Evolutionary conservation across 106 monocot species (phyloP).

Genomic region (Dioscorea alata): DNA sequence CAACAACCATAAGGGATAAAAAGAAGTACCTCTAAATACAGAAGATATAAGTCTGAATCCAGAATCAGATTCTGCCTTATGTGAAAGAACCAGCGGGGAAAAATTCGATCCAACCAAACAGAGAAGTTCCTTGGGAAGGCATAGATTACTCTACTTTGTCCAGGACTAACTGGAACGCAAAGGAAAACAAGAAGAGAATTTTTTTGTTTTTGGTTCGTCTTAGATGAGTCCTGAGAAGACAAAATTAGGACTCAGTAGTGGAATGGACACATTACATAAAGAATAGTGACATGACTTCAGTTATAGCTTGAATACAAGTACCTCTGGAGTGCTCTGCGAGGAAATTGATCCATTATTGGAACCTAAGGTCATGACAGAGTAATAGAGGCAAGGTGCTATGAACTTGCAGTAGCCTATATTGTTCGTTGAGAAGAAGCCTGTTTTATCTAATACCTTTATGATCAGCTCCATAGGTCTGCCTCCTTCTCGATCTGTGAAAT

Average conservation of each 20-base stretch:
- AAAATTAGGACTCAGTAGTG: neutral
- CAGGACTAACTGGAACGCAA: constrained; percentile 84
- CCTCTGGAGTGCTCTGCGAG: constrained; percentile 21
- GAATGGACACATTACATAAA: no score
- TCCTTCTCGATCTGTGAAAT: constrained; percentile 81
- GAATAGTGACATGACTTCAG: no score
- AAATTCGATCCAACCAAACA: constrained; percentile 52
- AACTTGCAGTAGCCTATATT: constrained; percentile 37
- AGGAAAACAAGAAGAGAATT: constrained; percentile 49
- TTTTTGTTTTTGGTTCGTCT: constrained; percentile 16
- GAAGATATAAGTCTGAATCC: constrained; percentile 90
- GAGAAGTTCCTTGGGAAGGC: constrained; percentile 68
- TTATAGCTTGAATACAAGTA: constrained; percentile 8
- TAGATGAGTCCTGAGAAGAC: constrained; percentile 22
- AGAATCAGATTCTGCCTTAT: constrained; percentile 65
- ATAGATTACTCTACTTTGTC: constrained; percentile 78
- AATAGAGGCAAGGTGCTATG: constrained; percentile 64
- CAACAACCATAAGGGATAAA: neutral
- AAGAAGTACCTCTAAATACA: constrained; percentile 67
- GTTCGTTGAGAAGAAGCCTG: constrained; percentile 42
- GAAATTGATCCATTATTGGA: constrained; percentile 7
- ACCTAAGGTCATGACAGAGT: constrained; percentile 9
- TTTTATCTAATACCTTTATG: constrained; percentile 33
- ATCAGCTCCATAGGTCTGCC: constrained; percentile 45
- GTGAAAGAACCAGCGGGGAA: constrained; percentile 86